Conservation (phyloP, 1,284 basidiomycete genomes). For the Cutaneotrichosporon daszewskae region DNA sequence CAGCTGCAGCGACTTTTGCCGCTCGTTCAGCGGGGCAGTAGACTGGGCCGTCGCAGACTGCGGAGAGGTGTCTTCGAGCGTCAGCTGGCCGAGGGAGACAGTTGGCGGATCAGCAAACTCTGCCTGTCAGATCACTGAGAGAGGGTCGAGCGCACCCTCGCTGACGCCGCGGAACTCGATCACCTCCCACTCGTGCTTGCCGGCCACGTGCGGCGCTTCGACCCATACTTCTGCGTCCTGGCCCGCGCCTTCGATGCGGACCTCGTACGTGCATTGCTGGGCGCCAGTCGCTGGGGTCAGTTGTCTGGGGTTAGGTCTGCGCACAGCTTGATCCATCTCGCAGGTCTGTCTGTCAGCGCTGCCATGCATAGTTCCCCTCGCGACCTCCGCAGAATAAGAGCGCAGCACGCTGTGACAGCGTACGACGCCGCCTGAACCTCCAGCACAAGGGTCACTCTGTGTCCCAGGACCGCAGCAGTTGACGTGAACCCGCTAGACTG, state of each 20-base stretch:
- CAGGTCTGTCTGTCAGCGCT: conserved; percentile 39
- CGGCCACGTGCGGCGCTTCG: conserved; percentile 55
- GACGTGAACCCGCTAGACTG: too few species aligned
- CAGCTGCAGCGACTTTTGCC: conserved; percentile 9
- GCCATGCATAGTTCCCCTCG: too few species aligned
- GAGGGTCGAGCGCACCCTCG: conserved; percentile 56
- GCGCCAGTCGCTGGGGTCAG: conserved; percentile 62
- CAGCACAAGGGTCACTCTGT: too few species aligned
- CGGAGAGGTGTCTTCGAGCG: conserved; percentile 9
- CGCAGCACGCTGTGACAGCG: too few species aligned
- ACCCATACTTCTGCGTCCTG: conserved; percentile 57
- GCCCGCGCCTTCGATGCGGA: conserved; percentile 53
- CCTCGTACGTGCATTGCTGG: conserved; percentile 68
- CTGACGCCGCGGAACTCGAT: conserved; percentile 73
- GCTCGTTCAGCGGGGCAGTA: too few species aligned
- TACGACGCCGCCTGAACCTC: too few species aligned
- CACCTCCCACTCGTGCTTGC: conserved; percentile 55
- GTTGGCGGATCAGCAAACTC: conserved; percentile 67
- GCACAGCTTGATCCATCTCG: conserved; percentile 51
- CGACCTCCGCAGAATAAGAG: too few species aligned
- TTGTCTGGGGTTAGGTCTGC: conserved; percentile 55
- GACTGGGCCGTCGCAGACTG: conserved; percentile 5
- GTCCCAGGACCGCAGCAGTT: too few species aligned
- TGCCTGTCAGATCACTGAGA: conserved; percentile 27
- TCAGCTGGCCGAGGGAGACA: conserved; percentile 23